Conservation (phyloP, 2,329 filamentous ascomycete species). For the Talaromyces sp. region DNA sequence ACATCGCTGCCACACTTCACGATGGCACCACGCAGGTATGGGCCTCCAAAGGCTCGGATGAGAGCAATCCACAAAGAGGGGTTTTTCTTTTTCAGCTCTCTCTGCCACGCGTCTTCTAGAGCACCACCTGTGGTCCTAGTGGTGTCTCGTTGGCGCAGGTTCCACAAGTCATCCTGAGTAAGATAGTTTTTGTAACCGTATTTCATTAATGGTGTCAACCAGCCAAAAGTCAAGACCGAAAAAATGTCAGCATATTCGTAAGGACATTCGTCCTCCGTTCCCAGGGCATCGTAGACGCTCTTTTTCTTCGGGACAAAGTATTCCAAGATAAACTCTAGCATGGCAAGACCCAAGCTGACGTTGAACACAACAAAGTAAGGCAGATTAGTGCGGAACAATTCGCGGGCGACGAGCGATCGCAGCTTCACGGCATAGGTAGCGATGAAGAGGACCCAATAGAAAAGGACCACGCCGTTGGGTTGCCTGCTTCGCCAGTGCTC, state of each 20-base stretch:
- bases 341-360: conserved; percentile 63
- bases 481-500: conserved; percentile 80
- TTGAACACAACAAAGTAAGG: conserved; percentile 75
- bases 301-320: conserved; percentile 79
- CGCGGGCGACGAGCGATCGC: conserved; percentile 75
- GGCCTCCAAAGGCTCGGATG: conserved; percentile 75
- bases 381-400: conserved; percentile 60
- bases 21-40: conserved; percentile 72
- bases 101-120: conserved; percentile 71
- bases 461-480: conserved; percentile 79
- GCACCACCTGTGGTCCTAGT: conserved; percentile 65
- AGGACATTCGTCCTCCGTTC: conserved; percentile 61
- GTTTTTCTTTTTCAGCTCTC: conserved; percentile 65
- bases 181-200: conserved; percentile 87
- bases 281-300: conserved; percentile 63
- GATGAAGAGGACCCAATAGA: conserved; percentile 87
- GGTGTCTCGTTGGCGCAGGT: conserved; percentile 71
- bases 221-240: conserved; percentile 87
- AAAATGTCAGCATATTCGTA: conserved; percentile 92
- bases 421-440: conserved; percentile 76
- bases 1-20: conserved; percentile 89
- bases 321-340: conserved; percentile 70
- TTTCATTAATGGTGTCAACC: conserved; percentile 99
- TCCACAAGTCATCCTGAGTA: conserved; percentile 95
- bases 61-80: conserved; percentile 86